These are phyloP conservation scores for Backusella morwellensis DNA, from an alignment of 192 early-diverging fungal genomes.

Conservation along the genomic window DNA sequence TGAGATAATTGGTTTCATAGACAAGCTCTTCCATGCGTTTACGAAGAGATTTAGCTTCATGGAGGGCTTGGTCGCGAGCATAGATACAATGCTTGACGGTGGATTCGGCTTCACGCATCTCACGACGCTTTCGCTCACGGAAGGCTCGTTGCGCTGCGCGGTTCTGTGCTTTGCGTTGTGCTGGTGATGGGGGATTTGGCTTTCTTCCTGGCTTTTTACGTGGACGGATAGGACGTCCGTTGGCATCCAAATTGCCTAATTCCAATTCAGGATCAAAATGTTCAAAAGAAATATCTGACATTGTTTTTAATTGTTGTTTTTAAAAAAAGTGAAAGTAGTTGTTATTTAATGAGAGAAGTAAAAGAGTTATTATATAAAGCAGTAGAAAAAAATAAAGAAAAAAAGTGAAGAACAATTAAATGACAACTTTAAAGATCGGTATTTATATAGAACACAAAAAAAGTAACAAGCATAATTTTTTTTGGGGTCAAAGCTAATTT, in stretches of 20 bases:
- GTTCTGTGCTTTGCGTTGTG: constrained; percentile 72
- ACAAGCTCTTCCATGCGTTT: constrained; percentile 36
- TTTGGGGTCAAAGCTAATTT: constrained; percentile 1
- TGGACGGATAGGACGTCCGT: constrained; percentile 38
- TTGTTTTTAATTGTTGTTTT: neutral
- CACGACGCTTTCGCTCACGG: constrained; percentile 79
- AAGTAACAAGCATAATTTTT: neutral
- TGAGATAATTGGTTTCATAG: constrained; percentile 44
- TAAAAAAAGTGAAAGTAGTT: neutral
- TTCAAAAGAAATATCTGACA: constrained; percentile 24
- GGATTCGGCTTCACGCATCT: constrained; percentile 72
- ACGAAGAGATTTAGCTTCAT: constrained; percentile 37
- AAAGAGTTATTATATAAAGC: neutral
- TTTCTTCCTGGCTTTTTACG: constrained; percentile 57
- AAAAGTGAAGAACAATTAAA: neutral
- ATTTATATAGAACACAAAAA: neutral
- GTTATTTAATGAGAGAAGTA: neutral
- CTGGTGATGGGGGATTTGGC: constrained; percentile 59
- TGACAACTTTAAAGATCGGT: neutral
- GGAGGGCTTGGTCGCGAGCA: constrained; percentile 46
- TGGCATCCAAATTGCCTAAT: constrained; percentile 7
- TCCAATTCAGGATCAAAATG: constrained; percentile 16
- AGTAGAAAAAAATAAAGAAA: neutral
- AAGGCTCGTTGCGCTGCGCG: constrained; percentile 88
- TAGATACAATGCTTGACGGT: constrained; percentile 64